Evolutionary conservation across 1,284 basidiomycete species (phyloP), one percentile per base, ranked within the genome.

Genomic region (Xerocomus amazonicus): DNA sequence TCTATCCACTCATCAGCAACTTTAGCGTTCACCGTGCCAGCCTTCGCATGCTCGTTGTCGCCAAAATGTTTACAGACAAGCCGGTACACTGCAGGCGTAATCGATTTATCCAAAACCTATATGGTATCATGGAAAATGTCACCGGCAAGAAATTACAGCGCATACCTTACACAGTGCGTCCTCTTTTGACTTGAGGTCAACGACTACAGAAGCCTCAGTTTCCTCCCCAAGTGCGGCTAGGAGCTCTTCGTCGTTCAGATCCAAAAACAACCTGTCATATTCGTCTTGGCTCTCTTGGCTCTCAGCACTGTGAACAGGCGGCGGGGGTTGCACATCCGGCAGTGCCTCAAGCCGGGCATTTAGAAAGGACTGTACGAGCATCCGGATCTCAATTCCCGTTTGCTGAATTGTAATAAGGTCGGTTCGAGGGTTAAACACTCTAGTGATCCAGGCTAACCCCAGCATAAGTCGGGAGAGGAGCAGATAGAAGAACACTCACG

Each of bases 231-330:
- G 66, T 13, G 78, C 74, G 12, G 74, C 76, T 12, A 77, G 65
- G 6, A 89, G 63, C 19, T 75, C 73, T 3, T 81, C 79, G 57
- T 88, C 84, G 40, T 85, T 75, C 32, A 81, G 73, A 55, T 86
- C 79, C 37, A 83, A 65, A 48, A 74, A 74, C 28, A 80, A 71
- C 41, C 71, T 70, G 28, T 75, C 79, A 59, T 80, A 87, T 45
- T 79, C 74, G 38, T 93, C 88, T 61, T 92, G 87, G 57, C 90
- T 94, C 55, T 92, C 90, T 58, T 84, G 75, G 51, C 75, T 75
- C 47, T 79, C 71, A 34, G 17, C 34, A 16, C 37, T 35, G 35
- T 65, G 59, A 34, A 55, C 49, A 41, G 65, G 51, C 42, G 59
- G 62, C 2, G 73, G 74, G 4, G 73, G 70, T 16, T 72, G 69